Base-by-base conservation (phyloP, 345 rosid species). In the Eucalyptus globulus region DNA sequence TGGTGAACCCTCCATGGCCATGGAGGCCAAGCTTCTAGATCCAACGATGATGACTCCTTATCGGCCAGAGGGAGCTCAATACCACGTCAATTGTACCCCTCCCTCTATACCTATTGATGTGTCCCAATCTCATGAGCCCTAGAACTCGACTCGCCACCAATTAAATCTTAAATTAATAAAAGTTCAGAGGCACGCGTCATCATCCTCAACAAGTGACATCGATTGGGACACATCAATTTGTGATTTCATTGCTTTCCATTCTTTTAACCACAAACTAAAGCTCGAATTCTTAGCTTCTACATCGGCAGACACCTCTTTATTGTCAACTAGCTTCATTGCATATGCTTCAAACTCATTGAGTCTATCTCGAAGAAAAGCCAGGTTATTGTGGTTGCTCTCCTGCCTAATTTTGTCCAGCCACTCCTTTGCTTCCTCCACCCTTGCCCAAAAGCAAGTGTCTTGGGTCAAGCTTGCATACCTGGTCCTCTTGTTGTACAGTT, bases 371-470 rank as follows among this genome's bases (percentile, higher is more conserved):
- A 94, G 89, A 62, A 31, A 8, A 54, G 53, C 67, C 47, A 9
- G 80, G 37, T 19, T 93, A 11, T 34, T 88, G 4, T 45, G 58
- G 88, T 95, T 94, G 2, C 58, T 88, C 89, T 93, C 96, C 9
- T 89, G 91, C 91, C 80, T 94, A 29, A 95, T 86, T 43, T 47
- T 93, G 65, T 94, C 95, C 7, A 95, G 88, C 88, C 91, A 92
- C 49, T 94, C 99, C 90, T 93, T 91, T 27, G 98, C 98, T 92
- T 95, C 95, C 92, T 97, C 98, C 44, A 97, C 92, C 89, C 54
- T 94, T 11, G 97, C 98, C 99, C 99, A 96, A 72, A 97, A 97
- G 89, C 97, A 95, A 14, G 99, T 88, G 90, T 97, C 99, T 80
- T 96, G 99, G 7, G 99, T 97, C 72, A 91, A 62, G 91, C 97